Conservation (phyloP, 2,329 filamentous ascomycete genomes). For the Trichoderma endophyticum region DNA sequence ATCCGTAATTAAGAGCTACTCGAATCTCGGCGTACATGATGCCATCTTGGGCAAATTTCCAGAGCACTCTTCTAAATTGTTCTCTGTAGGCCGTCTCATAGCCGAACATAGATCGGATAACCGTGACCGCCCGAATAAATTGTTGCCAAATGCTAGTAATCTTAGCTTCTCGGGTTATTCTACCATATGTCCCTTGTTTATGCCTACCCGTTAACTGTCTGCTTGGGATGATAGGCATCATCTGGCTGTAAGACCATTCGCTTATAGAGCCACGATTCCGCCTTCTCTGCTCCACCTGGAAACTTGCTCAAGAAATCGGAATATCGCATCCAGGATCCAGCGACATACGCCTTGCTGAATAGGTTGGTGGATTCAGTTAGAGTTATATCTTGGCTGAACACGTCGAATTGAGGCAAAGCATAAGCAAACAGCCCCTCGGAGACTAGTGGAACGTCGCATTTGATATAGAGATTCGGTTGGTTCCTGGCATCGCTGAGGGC, state of each 20-base stretch:
- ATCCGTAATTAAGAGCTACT: constrained; percentile 1
- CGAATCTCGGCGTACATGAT: constrained; percentile 14
- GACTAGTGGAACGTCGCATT: constrained; percentile 81
- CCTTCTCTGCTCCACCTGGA: not conserved
- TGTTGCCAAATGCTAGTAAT: not conserved
- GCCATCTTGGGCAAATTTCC: constrained; percentile 7
- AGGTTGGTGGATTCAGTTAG: constrained; percentile 54
- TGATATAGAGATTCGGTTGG: constrained; percentile 34
- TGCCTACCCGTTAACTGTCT: constrained; percentile 1
- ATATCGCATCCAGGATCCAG: constrained; percentile 7
- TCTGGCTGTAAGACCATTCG: constrained; percentile 7
- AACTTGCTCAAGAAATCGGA: not conserved
- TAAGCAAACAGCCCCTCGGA: constrained; percentile 66
- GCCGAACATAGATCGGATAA: not conserved
- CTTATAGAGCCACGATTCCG: not conserved
- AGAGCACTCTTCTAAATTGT: not conserved
- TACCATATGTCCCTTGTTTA: not conserved
- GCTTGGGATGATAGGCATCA: constrained; percentile 1
- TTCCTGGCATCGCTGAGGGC: not conserved
- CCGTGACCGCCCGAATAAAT: not conserved
- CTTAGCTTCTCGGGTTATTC: not conserved
- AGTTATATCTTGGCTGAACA: constrained; percentile 53
- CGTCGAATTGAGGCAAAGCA: constrained; percentile 64
- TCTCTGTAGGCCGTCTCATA: constrained; percentile 7
- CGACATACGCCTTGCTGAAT: not conserved